Conservation (phyloP, 2,329 filamentous ascomycete species). For the Thyridium curvatum region DNA sequence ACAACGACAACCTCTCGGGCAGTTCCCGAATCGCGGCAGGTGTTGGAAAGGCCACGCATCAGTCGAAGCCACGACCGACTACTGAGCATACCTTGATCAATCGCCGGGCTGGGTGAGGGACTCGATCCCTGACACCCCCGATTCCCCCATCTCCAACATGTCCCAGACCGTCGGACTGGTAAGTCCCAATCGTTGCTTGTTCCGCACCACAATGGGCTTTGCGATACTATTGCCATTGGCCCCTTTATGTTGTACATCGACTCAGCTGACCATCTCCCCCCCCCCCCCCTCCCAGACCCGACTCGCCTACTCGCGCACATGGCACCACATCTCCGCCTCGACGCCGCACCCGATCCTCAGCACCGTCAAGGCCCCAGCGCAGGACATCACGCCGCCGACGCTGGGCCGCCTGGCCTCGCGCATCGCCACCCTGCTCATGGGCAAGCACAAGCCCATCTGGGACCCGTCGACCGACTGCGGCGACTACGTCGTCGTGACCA, state of each 20-base stretch:
- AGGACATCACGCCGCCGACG: slow-evolving; percentile 60
- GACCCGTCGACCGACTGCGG: slow-evolving; percentile 97
- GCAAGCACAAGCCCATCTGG: slow-evolving; percentile 98
- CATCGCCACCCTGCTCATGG: slow-evolving; percentile 86
- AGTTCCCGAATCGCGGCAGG: too few relatives aligned
- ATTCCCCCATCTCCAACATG: slow-evolving; percentile 45
- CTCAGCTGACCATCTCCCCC: neutral
- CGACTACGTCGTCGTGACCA: slow-evolving; percentile 93
- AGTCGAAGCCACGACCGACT: too few relatives aligned
- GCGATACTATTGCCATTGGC: too few relatives aligned
- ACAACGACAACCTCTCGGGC: neutral
- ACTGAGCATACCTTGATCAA: neutral
- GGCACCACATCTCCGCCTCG: slow-evolving; percentile 79
- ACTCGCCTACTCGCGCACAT: slow-evolving; percentile 91
- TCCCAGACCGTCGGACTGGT: slow-evolving; percentile 75
- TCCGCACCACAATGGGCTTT: too few relatives aligned
- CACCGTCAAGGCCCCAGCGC: slow-evolving; percentile 43
- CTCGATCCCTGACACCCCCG: slow-evolving; percentile 12
- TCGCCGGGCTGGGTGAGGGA: slow-evolving; percentile 20
- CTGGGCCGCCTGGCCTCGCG: slow-evolving; percentile 83
- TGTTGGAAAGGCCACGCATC: too few relatives aligned
- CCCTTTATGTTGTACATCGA: too few relatives aligned
- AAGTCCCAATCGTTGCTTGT: slow-evolving; percentile 22
- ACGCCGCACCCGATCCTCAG: slow-evolving; percentile 54
- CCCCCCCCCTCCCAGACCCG: slow-evolving; percentile 58